Evolutionary conservation across 2,329 filamentous ascomycete genomes (phyloP), one percentile per base, ranked within the genome.

Genomic region (Dactylellina sp.): DNA sequence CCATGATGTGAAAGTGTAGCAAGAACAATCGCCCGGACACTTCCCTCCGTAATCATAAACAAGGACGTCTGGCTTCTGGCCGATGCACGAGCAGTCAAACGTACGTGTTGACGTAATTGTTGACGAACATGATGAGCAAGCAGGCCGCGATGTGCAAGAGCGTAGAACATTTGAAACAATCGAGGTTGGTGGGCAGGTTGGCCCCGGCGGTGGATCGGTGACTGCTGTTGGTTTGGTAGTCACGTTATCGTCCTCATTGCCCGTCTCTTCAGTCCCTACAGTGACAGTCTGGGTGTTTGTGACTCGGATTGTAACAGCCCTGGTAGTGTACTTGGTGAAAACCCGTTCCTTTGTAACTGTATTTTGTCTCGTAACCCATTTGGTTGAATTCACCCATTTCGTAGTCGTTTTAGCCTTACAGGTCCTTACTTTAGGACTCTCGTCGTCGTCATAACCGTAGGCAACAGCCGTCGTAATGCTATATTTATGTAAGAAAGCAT

Each of bases 161-260:
- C 60, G 49, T 12, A 28, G 11, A 11, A 18, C 25, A 7, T 46
- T n/a, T 0, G 22, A 40, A 2, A 37, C 39, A 14, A 47, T 47
- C 1, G 46, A 35, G 4, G 59, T 55, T 37, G 60, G 60, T 55
- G 60, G 60, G 11, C 60, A 64, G 9, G 49, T 61, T 0, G 56
- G 39, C 24, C 18, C 6, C 2, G 56, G 42, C 24, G 44, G 42
- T 40, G 37, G 14, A 24, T 44, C 32, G 6, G 37, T 57, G 25
- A 53, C 25, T 16, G 49, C 49, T n/a, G 22, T 44, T 20, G 55
- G 40, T n/a, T 9, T 20, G 9, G 2, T 25, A 22, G 44, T 47
- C 16, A 47, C 44, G 7, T 18, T 25, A 4, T 20, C 44, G 16
- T 37, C 20, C 0, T 28, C 25, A 25, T 16, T 16, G 14, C 14